Base-by-base conservation (phyloP, 1,284 basidiomycete genomes). In the Omphalotus olearius region DNA sequence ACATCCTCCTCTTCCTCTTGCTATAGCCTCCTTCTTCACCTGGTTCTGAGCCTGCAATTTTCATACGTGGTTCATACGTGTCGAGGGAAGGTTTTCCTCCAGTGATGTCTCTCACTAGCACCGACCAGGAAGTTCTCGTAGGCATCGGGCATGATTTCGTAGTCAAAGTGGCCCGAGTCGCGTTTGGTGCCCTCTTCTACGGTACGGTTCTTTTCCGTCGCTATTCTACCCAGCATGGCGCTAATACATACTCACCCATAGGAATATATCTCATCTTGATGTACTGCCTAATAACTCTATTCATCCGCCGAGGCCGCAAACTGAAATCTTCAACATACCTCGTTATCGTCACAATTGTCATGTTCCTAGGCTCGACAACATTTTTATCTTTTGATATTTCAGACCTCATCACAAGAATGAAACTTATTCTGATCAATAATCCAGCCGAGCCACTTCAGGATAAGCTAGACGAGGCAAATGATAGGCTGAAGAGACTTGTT, bases 361-460 rank as follows among this genome's bases (percentile, higher is more conserved):
- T 63, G 60, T 63, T 63, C 50, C 26, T 58, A 6, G 61, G 60
- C n/a, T 60, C 56, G 17, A 63, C 57, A 2, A 51, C 60, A 47
- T 63, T 63, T 43, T 48, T 62, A 30, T 54, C 55, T 17, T 50
- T 63, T 1, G 61, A 63, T 45, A 51, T 60, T 25, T 45, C 60
- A 11, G 61, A 63, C 48, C 56, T 63, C 23, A 55, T 63, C n/a
- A 37, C 48, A 43, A 57, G 61, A 11, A 57, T 62, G 23, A 61
- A 65, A 45, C 54, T 63, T 40, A 56, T 62, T 18, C 38, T 66
- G 39, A 43, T 64, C 45, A 55, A 60, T 23, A 41, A 61, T 37
- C 52, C 60, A 13, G 60, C 57, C 4, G 45, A 57, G 18, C 30
- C 42, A 17, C 49, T 59, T 0, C 56, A 60, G 23, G 51, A 50